phyloP scores from a whole-genome alignment of 179 eudicot genomes.

The Carnegiea gigantea region DNA sequence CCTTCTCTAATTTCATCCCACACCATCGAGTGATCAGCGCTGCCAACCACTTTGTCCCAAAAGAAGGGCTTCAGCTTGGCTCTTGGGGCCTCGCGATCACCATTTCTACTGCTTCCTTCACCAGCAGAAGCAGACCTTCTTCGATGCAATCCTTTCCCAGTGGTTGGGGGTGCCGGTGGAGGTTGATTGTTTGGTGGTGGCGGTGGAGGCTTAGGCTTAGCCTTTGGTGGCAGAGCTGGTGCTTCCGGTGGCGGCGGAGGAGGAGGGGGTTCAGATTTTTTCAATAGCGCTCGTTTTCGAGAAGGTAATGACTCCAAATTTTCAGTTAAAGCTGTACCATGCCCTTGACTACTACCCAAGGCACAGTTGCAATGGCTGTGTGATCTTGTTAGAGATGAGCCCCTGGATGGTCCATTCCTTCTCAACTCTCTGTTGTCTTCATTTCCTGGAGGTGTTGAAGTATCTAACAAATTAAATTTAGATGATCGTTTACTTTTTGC shows the following conservation, averaged over 20 bases:
- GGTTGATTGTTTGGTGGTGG: conserved; percentile 58
- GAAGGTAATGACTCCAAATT: conserved; percentile 21
- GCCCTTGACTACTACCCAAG: conserved; percentile 22
- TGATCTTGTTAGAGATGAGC: background rate
- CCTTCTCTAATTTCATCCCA: conserved; percentile 90
- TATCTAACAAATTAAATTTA: conserved; percentile 37
- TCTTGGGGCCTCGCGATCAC: conserved; percentile 38
- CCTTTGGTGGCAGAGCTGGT: conserved; percentile 43
- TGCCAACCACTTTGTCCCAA: conserved; percentile 87
- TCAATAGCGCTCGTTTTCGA: conserved; percentile 6
- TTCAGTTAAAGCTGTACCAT: conserved; percentile 22
- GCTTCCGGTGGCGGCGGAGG: conserved; percentile 45
- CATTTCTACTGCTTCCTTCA: conserved; percentile 29
- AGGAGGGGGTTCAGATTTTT: conserved; percentile 38
- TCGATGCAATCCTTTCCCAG: conserved; percentile 30
- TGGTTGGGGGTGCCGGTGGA: conserved; percentile 64
- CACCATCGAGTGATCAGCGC: conserved; percentile 76
- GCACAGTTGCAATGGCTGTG: background rate
- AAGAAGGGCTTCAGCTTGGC: conserved; percentile 90
- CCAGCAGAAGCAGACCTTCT: conserved; percentile 38
- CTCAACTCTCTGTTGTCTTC: conserved; percentile 29
- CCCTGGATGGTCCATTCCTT: conserved; percentile 1
- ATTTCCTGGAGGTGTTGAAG: conserved; percentile 28
- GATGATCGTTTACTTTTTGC: background rate
- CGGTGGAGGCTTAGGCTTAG: conserved; percentile 59